These are phyloP conservation scores for Madurella mycetomatis DNA, from an alignment of 2,329 filamentous ascomycete genomes.

Conservation along the genomic window DNA sequence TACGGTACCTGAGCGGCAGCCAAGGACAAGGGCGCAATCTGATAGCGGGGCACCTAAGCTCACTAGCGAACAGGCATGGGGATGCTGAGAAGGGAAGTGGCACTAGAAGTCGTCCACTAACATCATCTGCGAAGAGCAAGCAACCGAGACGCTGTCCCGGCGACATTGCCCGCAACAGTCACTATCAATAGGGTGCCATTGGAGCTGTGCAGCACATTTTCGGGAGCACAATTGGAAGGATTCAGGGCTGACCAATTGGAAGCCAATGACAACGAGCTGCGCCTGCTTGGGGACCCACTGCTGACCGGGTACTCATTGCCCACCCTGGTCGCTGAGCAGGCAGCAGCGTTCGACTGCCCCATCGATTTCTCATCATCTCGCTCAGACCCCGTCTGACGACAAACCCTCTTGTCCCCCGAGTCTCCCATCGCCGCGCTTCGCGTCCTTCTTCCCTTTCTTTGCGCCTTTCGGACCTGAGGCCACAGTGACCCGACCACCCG, in stretches of 20 bases:
- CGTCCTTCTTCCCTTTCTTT: constrained; percentile 9
- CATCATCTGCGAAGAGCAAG: constrained; percentile 1
- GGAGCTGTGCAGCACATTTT: constrained; percentile 19
- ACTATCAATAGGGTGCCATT: constrained; percentile 21
- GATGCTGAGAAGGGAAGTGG: background rate
- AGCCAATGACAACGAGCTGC: constrained; percentile 20
- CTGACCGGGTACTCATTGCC: background rate
- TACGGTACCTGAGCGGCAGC: background rate
- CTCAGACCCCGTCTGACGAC: constrained; percentile 15
- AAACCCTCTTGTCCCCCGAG: constrained; percentile 11
- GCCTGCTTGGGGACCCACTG: constrained; percentile 21
- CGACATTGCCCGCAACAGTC: constrained; percentile 15
- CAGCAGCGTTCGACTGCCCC: constrained; percentile 25
- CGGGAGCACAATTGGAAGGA: constrained; percentile 21
- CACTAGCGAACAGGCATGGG: background rate
- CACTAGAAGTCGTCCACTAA: constrained; percentile 5
- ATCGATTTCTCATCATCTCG: constrained; percentile 29
- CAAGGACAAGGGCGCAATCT: background rate
- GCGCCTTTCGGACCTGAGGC: constrained; percentile 21
- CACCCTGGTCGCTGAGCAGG: constrained; percentile 22
- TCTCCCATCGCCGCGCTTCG: constrained; percentile 15
- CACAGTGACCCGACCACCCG: constrained; percentile 9
- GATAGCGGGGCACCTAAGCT: background rate
- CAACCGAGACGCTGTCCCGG: background rate
- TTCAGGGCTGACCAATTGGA: constrained; percentile 21